Conservation (phyloP, 768 basidiomycete species). For the Podaxis sp. region DNA sequence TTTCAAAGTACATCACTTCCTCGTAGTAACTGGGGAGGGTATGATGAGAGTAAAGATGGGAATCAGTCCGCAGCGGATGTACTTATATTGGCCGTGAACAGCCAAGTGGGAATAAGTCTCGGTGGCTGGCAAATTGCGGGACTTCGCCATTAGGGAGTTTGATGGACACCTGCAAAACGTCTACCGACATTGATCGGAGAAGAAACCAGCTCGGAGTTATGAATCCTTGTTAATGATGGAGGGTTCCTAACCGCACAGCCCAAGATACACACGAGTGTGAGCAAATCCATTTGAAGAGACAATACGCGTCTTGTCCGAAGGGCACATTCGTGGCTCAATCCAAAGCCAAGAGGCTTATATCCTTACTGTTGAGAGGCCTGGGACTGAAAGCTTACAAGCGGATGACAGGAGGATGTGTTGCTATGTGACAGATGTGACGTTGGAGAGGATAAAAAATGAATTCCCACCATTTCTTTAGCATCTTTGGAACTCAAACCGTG, state of each 20-base stretch:
- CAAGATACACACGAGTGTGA: no score
- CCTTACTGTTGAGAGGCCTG: no score
- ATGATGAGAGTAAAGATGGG: background rate
- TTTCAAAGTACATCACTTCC: conserved; percentile 21
- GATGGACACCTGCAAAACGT: background rate
- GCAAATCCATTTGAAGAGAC: no score
- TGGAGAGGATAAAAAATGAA: background rate
- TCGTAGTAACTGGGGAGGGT: background rate
- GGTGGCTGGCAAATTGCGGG: background rate
- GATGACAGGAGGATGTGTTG: background rate
- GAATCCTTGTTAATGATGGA: no score
- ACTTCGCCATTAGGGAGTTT: conserved; percentile 1
- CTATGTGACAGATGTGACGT: background rate
- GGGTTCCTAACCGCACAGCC: no score
- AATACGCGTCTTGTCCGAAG: no score
- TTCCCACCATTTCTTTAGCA: background rate
- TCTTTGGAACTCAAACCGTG: background rate
- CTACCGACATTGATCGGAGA: background rate
- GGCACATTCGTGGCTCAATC: no score
- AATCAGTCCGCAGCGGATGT: background rate
- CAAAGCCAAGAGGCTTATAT: no score
- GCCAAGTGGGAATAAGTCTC: background rate
- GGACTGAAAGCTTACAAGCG: no score
- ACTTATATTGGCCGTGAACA: background rate
- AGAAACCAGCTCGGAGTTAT: background rate